These are phyloP conservation scores for Toxoplasma gondii DNA, from an alignment of 169 alveolate genomes.

Conservation along the genomic window DNA sequence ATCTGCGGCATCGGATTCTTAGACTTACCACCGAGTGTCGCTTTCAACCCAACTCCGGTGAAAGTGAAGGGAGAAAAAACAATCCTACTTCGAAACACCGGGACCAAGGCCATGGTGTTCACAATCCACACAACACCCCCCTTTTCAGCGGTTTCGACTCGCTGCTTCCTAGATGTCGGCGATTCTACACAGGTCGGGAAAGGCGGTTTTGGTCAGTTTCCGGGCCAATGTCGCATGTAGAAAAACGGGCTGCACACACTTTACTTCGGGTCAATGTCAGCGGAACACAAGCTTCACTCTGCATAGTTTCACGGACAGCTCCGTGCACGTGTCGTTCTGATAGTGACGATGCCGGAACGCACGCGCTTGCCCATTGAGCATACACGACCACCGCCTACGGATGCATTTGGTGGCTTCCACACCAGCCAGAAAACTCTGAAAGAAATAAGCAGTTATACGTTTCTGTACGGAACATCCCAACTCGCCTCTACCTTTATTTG, in stretches of 20 bases:
- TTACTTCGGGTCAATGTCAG: not conserved
- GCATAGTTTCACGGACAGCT: too few species aligned
- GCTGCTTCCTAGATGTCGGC: conserved; percentile 7
- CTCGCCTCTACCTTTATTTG: too few species aligned
- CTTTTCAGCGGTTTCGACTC: not conserved
- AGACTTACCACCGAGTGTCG: conserved; percentile 29
- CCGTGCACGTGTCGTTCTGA: too few species aligned
- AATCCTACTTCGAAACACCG: conserved; percentile 46
- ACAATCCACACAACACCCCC: not conserved
- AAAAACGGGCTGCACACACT: not conserved
- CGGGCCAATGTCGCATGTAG: not conserved
- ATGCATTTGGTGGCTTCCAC: too few species aligned
- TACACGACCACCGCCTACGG: too few species aligned
- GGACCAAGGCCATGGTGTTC: conserved; percentile 26
- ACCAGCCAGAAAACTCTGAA: too few species aligned
- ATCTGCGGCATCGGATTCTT: conserved; percentile 61
- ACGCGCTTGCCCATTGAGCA: too few species aligned
- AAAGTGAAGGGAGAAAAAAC: conserved; percentile 53
- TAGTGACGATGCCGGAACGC: too few species aligned
- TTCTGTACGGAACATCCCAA: too few species aligned
- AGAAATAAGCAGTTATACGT: too few species aligned
- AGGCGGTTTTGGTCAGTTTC: not conserved
- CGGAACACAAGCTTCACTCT: not conserved
- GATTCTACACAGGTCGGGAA: not conserved
- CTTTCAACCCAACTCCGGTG: conserved; percentile 51